Evolutionary conservation across 352 stramenopile species (phyloP).

Genomic region (Pythium graminicola): DNA sequence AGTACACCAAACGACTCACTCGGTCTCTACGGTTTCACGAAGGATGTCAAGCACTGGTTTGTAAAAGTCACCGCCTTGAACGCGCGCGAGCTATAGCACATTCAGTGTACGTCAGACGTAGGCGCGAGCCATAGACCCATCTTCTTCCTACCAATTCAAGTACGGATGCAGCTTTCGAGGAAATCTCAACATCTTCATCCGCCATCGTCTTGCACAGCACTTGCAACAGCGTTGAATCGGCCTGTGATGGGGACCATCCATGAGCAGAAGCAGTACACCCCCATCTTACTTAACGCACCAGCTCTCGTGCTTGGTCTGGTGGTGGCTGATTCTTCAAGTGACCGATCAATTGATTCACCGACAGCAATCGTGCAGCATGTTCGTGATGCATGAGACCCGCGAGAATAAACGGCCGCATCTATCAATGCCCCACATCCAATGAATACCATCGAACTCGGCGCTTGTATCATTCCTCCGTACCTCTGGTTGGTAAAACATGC

Average conservation of each 20-base stretch:
- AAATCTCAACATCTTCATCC: slow-evolving; percentile 68
- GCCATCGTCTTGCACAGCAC: slow-evolving; percentile 49
- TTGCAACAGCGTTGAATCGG: slow-evolving; percentile 40
- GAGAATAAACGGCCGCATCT: slow-evolving; percentile 72
- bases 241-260: slow-evolving; percentile 20
- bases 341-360: slow-evolving; percentile 61
- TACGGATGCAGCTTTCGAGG: slow-evolving; percentile 49
- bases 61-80: slow-evolving; percentile 37
- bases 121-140: no score
- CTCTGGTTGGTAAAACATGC: slow-evolving; percentile 70
- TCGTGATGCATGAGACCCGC: slow-evolving; percentile 63
- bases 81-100: slow-evolving; percentile 33
- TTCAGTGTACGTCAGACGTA: no score
- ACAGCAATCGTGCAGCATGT: slow-evolving; percentile 49
- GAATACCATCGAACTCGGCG: no score
- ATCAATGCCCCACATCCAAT: no score
- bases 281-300: slow-evolving; percentile 44
- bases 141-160: slow-evolving; percentile 42
- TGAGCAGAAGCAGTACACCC: neutral
- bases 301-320: slow-evolving; percentile 36
- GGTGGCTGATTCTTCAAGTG: slow-evolving; percentile 52
- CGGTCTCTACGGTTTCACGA: slow-evolving; percentile 23
- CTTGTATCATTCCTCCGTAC: slow-evolving; percentile 20
- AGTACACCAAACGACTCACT: neutral
- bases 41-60: slow-evolving; percentile 46